Conservation (phyloP, 495 filamentous ascomycete species). For the Collariella sp. region DNA sequence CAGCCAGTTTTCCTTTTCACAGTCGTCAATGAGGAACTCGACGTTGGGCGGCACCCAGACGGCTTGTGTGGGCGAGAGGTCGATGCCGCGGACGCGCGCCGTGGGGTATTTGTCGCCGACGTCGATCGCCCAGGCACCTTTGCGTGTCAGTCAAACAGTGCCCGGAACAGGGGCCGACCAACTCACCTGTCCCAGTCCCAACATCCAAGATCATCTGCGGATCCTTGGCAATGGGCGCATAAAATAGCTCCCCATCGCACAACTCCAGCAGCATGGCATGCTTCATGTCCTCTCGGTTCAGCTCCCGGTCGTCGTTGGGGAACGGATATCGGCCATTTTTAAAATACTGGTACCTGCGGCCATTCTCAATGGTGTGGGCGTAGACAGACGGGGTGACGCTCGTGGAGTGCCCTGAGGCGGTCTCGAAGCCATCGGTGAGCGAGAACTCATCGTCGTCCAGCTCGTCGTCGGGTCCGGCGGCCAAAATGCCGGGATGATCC, state of each 20-base stretch:
- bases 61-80: conserved; percentile 34
- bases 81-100: conserved; percentile 30
- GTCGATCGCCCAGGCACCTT: conserved; percentile 44
- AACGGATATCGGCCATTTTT: conserved; percentile 46
- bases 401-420: conserved; percentile 18
- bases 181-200: conserved; percentile 44
- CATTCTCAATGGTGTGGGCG: conserved; percentile 44
- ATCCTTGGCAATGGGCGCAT: conserved; percentile 35
- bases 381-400: conserved; percentile 38
- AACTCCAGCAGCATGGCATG: conserved; percentile 31
- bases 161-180: no score
- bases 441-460: conserved; percentile 23
- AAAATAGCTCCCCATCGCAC: conserved; percentile 36
- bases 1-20: conserved; percentile 35
- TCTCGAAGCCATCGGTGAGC: conserved; percentile 25
- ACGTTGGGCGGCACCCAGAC: conserved; percentile 35
- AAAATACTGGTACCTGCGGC: conserved; percentile 50
- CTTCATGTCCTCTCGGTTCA: conserved; percentile 41
- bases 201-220: conserved; percentile 41
- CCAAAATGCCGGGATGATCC: conserved; percentile 14
- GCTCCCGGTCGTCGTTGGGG: conserved; percentile 49
- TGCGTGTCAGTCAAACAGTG: no score
- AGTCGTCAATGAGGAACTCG: conserved; percentile 40
- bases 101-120: conserved; percentile 36
- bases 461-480: conserved; percentile 6